phyloP scores from a whole-genome alignment of 345 rosid species.

The Turritis glabra region DNA sequence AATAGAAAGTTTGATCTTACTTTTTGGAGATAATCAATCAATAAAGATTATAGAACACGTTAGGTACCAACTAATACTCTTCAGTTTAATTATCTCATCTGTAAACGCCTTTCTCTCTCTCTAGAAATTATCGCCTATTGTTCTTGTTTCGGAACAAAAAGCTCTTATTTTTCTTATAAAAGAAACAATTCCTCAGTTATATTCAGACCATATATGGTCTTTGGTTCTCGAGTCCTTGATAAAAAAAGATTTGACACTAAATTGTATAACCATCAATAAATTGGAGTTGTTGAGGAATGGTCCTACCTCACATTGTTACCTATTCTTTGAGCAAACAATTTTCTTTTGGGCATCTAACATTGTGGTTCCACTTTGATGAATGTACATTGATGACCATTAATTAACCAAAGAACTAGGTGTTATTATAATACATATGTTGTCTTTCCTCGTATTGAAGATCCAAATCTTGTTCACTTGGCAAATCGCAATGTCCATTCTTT shows the following conservation, averaged over 20 bases:
- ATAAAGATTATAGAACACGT: constrained; percentile 23
- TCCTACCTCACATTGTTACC: constrained; percentile 33
- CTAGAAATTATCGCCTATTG: background rate
- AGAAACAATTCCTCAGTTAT: constrained; percentile 6
- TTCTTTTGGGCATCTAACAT: constrained; percentile 29
- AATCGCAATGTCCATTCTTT: constrained; percentile 88
- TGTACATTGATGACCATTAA: constrained; percentile 26
- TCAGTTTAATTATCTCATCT: constrained; percentile 22
- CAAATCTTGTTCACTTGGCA: constrained; percentile 54
- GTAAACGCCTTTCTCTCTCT: background rate
- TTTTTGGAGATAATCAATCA: constrained; percentile 11
- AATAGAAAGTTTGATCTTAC: constrained; percentile 20
- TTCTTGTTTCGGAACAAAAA: background rate
- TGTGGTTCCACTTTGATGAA: constrained; percentile 30
- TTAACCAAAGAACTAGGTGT: constrained; percentile 6
- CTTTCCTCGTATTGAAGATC: constrained; percentile 14
- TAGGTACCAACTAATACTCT: constrained; percentile 43
- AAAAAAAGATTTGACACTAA: background rate
- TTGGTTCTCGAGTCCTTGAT: background rate
- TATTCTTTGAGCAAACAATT: constrained; percentile 29
- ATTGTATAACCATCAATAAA: constrained; percentile 29
- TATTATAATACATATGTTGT: constrained; percentile 5
- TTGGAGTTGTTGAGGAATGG: constrained; percentile 24
- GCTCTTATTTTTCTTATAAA: background rate
- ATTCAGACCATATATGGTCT: background rate